Percentiles rank a stretch among this genome's conserved stretches.
phyloP scores from a whole-genome alignment of 108 stramenopile genomes.

The Cyclotella atomus region DNA sequence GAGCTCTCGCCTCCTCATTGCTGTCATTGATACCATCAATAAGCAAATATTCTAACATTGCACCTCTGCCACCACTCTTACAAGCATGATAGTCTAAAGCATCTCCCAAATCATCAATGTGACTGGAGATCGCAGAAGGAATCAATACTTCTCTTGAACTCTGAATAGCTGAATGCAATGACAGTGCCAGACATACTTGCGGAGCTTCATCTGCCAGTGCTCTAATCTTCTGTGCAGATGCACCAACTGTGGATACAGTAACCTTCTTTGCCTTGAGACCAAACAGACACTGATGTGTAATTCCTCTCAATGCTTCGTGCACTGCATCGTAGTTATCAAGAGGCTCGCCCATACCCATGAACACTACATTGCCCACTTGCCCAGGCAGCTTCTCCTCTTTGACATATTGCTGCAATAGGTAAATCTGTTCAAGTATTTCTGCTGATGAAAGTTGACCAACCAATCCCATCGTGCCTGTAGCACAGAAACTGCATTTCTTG shows the following conservation, averaged over 20 bases:
- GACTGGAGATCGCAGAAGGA: slow-evolving; percentile 30
- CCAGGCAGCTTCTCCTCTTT: background rate
- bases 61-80: slow-evolving; percentile 28
- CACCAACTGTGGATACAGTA: slow-evolving; percentile 65
- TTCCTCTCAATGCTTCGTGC: slow-evolving; percentile 33
- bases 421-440: slow-evolving; percentile 67
- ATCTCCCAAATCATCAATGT: slow-evolving; percentile 31
- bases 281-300: slow-evolving; percentile 52
- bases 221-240: slow-evolving; percentile 28
- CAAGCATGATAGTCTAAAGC: slow-evolving; percentile 58
- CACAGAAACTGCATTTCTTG: slow-evolving; percentile 59
- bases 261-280: slow-evolving; percentile 38
- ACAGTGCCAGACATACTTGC: slow-evolving; percentile 55
- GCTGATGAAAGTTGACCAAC: slow-evolving; percentile 36
- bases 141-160: slow-evolving; percentile 42
- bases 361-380: slow-evolving; percentile 52
- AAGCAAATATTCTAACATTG: slow-evolving; percentile 70
- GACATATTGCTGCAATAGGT: slow-evolving; percentile 28
- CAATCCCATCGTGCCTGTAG: slow-evolving; percentile 63
- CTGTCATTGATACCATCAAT: slow-evolving; percentile 64
- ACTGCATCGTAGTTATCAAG: slow-evolving; percentile 58
- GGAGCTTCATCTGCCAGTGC: slow-evolving; percentile 53
- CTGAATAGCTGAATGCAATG: slow-evolving; percentile 59
- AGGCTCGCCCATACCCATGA: slow-evolving; percentile 73
- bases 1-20: slow-evolving; percentile 36